A percentile compares a stretch with the other conserved stretches of the same genome.
Conservation (phyloP, 768 basidiomycete species). For the Hygrocybe punicea region DNA sequence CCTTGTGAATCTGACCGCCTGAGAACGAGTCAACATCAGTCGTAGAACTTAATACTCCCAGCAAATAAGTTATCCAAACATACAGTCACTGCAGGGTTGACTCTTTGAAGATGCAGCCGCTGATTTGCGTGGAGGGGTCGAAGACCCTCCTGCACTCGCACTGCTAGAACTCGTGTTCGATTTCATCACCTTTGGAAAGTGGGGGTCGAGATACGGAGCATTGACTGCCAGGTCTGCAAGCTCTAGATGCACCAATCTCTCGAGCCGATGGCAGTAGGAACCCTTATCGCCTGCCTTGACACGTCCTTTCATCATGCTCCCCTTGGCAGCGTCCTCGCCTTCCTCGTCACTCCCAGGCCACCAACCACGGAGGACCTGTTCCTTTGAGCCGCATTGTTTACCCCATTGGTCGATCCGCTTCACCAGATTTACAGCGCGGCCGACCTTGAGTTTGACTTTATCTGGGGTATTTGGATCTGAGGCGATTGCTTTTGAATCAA, state of each 20-base stretch:
- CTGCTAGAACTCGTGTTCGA: slow-evolving; percentile 5
- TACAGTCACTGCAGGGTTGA: slow-evolving; percentile 41
- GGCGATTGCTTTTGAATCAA: neutral
- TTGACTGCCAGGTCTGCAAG: slow-evolving; percentile 64
- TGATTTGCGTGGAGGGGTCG: neutral
- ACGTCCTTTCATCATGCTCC: slow-evolving; percentile 61
- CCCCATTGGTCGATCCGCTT: slow-evolving; percentile 77
- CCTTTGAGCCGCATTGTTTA: slow-evolving; percentile 76
- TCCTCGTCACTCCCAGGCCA: slow-evolving; percentile 48
- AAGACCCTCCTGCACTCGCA: slow-evolving; percentile 15
- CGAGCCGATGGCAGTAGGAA: slow-evolving; percentile 68
- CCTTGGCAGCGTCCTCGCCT: slow-evolving; percentile 20
- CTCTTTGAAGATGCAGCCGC: slow-evolving; percentile 21
- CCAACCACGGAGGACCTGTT: slow-evolving; percentile 69
- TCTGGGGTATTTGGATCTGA: slow-evolving; percentile 28
- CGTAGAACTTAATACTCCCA: neutral
- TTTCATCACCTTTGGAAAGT: slow-evolving; percentile 39
- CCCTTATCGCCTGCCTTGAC: slow-evolving; percentile 60
- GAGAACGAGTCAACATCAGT: neutral
- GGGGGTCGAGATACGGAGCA: slow-evolving; percentile 55
- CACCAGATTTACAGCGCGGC: slow-evolving; percentile 68
- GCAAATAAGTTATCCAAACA: neutral
- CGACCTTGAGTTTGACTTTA: slow-evolving; percentile 70
- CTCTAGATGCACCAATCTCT: slow-evolving; percentile 78
- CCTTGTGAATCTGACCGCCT: slow-evolving; percentile 65